Base-by-base conservation (phyloP, 1,139 yeast species). In the Protomyces arabidopsidicola region DNA sequence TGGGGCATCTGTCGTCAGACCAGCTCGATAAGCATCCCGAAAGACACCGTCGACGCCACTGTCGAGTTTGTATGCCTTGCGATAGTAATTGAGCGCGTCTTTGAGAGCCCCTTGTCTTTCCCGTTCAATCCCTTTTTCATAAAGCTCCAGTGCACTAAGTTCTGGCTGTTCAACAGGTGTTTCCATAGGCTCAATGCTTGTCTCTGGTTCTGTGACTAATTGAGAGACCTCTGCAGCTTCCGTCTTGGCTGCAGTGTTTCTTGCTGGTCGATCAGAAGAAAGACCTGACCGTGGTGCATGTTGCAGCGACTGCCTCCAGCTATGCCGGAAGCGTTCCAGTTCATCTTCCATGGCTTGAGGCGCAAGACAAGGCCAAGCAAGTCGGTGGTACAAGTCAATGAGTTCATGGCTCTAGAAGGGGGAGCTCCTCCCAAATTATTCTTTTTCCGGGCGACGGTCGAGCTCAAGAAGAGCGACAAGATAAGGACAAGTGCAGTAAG, bases 61-160 rank as follows among this genome's bases (percentile, higher is more conserved):
- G 72, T 87, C 84, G 38, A 84, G 68, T 73, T 74, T 84, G 72
- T 85, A 82, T 0, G 97, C 96, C 67, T 80, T 80, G 65, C 96
- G 78, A 75, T 90, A 90, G 67, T 77, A 80, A 53, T 79, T 82
- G 45, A 89, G 84, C 0, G 97, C 97, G 71, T 90, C 97, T 3
- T 88, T 80, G 82, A 90, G 80, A 66, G 84, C 78, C 0, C 97
- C 97, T 60, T 79, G 82, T 34, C 82, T 77, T 74, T 90, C 97
- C 70, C 84, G 85, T 62, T 81, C 84, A 0, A 86, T 83, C 1
- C 91, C 97, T 62, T 77, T 75, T 70, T 87, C 91, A 76, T 88
- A 90, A 34, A 82, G 74, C 34, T 77, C 76, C 54, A 89, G 75
- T 1, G 96, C 96, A 18, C 54, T 34, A 12, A 52, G 38, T 2